phyloP scores from a whole-genome alignment of 1,139 yeast species.

The Scheffersomyces insectosa region DNA sequence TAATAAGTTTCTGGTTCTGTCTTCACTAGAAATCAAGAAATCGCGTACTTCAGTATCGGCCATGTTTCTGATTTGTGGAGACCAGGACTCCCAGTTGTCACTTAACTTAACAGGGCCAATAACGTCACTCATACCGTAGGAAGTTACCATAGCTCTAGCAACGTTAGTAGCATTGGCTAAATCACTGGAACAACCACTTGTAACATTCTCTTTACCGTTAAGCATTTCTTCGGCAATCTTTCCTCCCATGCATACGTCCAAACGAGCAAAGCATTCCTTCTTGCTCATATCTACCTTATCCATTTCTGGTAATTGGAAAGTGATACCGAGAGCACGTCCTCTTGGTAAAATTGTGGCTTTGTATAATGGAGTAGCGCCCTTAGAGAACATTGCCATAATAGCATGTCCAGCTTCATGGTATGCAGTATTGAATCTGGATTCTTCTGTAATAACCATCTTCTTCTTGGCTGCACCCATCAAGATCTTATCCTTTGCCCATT shows the following conservation, averaged over 20 bases:
- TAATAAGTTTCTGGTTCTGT: constrained; percentile 72
- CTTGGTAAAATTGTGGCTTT: constrained; percentile 97
- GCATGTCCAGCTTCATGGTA: constrained; percentile 99
- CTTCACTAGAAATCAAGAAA: constrained; percentile 71
- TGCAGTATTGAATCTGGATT: constrained; percentile 89
- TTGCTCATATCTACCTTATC: constrained; percentile 94
- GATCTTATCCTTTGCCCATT: constrained; percentile 99
- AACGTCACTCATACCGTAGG: constrained; percentile 92
- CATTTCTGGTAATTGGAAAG: constrained; percentile 97
- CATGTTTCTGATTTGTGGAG: constrained; percentile 78
- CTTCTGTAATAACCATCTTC: constrained; percentile 97
- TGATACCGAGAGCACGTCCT: constrained; percentile 94
- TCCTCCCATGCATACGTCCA: constrained; percentile 99
- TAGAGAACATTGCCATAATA: constrained; percentile 91
- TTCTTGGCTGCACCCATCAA: constrained; percentile 97
- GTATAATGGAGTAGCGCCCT: constrained; percentile 94
- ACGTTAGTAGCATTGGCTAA: constrained; percentile 85
- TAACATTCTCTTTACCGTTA: constrained; percentile 88
- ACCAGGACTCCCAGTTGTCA: constrained; percentile 94
- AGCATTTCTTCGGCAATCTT: constrained; percentile 94
- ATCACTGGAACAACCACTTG: constrained; percentile 93
- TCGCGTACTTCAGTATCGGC: constrained; percentile 92
- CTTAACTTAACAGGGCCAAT: constrained; percentile 90
- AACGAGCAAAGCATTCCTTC: constrained; percentile 83
- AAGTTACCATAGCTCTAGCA: constrained; percentile 96